These are phyloP conservation scores for Pedinophyceae sp. DNA, from an alignment of 139 green algal genomes.

Conservation along the genomic window DNA sequence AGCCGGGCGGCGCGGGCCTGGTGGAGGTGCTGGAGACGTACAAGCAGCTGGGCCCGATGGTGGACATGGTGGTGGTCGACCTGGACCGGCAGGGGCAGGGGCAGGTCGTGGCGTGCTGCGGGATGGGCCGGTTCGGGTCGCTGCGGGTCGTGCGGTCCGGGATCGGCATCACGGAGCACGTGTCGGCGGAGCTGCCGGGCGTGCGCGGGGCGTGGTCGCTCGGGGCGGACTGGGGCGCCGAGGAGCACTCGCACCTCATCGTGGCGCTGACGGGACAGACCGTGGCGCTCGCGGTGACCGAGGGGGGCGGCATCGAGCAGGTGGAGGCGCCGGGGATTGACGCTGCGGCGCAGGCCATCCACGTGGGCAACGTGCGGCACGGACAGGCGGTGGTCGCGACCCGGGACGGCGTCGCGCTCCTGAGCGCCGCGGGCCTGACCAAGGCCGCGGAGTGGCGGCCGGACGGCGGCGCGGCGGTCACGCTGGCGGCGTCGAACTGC, in stretches of 20 bases:
- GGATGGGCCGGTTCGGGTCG: slow-evolving; percentile 45
- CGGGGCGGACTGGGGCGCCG: slow-evolving; percentile 17
- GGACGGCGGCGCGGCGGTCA: slow-evolving; percentile 25
- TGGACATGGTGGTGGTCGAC: slow-evolving; percentile 89
- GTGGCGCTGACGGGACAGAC: slow-evolving; percentile 86
- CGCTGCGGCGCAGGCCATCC: slow-evolving; percentile 56
- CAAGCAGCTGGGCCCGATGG: slow-evolving; percentile 81
- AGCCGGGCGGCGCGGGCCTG: slow-evolving; percentile 5
- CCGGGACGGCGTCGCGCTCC: slow-evolving; percentile 21
- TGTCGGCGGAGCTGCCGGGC: slow-evolving; percentile 45
- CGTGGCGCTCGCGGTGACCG: slow-evolving; percentile 67
- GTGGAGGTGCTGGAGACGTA: slow-evolving; percentile 73
- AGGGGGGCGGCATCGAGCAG: slow-evolving; percentile 29
- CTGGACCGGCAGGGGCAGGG: slow-evolving; percentile 87
- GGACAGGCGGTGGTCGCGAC: slow-evolving; percentile 76
- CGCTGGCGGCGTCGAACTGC: slow-evolving; percentile 50
- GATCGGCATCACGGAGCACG: slow-evolving; percentile 89
- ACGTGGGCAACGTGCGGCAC: slow-evolving; percentile 56
- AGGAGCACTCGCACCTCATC: slow-evolving; percentile 45
- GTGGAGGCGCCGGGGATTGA: slow-evolving; percentile 74
- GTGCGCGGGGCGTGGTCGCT: slow-evolving; percentile 85
- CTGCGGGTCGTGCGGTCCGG: slow-evolving; percentile 89
- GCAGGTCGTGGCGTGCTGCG: slow-evolving; percentile 82
- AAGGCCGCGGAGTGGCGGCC: not conserved
- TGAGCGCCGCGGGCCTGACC: not conserved